Base-by-base conservation (phyloP, 176 grass and related monocot species). In the Eleusine coracana region DNA sequence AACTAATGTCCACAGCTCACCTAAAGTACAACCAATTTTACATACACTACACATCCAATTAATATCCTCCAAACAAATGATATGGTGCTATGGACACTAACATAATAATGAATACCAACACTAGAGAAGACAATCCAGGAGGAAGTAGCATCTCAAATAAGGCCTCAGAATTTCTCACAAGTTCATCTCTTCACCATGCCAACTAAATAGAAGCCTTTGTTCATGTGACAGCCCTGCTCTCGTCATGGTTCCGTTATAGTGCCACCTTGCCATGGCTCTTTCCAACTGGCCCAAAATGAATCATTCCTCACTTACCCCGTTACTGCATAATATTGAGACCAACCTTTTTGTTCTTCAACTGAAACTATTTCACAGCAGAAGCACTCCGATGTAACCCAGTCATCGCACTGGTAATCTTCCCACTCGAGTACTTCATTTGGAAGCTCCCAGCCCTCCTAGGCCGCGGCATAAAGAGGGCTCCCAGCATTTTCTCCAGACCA, bases 401-500 rank as follows among this genome's bases (percentile, higher is more conserved):
- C 80, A 83, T 77, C 18, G 70, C 68, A 78, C 56, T 89, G 18
- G 84, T 75, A 66, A 91, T 86, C 50, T 94, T 95, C 29, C 85
- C 88, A 79, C 84, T 93, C 2, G 92, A 89, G 63, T 85, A 79
- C 84, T 77, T 92, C 44, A 98, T 87, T 66, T 90, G 93, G 72
- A 98, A 89, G 81, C 95, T 98, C 41, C 46, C 68, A 46, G 90
- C n/a, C 52, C 89, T 95, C 68, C 38, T 87, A 41, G 88, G 90
- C 20, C 71, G 90, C 29, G 82, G 85, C 71, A 77, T 9, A 8
- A 95, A 98, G 17, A 98, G 88, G 15, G 81, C 81, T 31, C 82
- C 68, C 3, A 98, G 86, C 90, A 98, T 93, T 73, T 92, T 93
- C 83, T 95, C 95, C 82, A 98, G 67, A 65, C 62, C 82, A 76